Percentiles rank a stretch among this genome's conserved stretches.
Evolutionary conservation across 176 grass and related monocot species (phyloP).

Genomic region (Stipa capillata): DNA sequence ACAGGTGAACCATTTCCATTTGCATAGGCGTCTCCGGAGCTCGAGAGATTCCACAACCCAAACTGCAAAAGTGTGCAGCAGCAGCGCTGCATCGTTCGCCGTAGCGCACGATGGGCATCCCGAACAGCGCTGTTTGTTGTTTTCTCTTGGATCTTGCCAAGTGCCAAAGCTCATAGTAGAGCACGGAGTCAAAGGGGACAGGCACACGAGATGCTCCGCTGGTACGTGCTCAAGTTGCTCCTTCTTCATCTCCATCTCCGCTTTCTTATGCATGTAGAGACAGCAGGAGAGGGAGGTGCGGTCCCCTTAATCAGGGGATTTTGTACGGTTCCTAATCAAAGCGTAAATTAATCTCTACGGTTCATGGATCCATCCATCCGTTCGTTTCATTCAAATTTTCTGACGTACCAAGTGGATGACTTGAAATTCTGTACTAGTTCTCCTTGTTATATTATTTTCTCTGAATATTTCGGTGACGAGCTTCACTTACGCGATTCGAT

Average conservation of each 20-base stretch:
- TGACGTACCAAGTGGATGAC: background rate
- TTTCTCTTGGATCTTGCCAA: slow-evolving; percentile 22
- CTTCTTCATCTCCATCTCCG: background rate
- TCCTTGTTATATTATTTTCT: background rate
- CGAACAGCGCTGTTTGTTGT: background rate
- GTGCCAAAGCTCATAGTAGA: no score
- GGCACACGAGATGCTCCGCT: no score
- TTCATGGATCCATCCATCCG: background rate
- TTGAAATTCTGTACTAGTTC: background rate
- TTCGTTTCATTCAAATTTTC: background rate
- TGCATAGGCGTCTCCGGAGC: no score
- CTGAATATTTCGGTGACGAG: background rate
- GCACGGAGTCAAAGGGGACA: background rate
- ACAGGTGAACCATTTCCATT: no score
- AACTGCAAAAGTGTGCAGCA: no score
- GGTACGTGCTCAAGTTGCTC: no score
- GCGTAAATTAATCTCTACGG: background rate
- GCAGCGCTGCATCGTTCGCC: background rate
- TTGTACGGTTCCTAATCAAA: slow-evolving; percentile 8
- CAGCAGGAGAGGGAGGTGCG: no score
- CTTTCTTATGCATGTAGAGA: background rate
- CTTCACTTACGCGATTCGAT: no score
- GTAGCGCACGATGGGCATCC: background rate
- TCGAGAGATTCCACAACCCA: no score
- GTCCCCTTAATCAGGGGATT: background rate